These are phyloP conservation scores for Erigeron canadensis DNA, from an alignment of 129 eudicot species.

Conservation along the genomic window DNA sequence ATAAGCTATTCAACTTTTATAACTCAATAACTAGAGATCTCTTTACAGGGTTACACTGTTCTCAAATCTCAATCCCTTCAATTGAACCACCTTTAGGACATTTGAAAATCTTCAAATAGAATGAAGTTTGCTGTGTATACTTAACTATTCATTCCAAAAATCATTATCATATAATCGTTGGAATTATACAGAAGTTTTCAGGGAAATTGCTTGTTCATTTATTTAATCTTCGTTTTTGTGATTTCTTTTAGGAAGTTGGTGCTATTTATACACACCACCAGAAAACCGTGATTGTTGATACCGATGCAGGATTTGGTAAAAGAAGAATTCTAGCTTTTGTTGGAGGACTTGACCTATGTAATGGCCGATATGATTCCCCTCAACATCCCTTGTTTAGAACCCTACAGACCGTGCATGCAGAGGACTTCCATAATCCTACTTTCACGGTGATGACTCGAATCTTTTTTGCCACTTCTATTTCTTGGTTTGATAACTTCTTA, in stretches of 20 bases:
- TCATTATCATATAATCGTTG: not conserved
- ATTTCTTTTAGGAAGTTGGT: conserved; percentile 65
- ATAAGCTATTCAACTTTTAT: not conserved
- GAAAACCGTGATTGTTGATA: conserved; percentile 89
- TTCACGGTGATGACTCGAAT: conserved; percentile 44
- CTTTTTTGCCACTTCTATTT: conserved; percentile 31
- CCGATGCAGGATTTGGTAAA: conserved; percentile 84
- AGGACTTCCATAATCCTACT: conserved; percentile 92
- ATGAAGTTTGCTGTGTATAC: not conserved
- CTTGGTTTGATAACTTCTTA: conserved; percentile 54
- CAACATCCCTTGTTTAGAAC: conserved; percentile 75
- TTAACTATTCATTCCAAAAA: not conserved
- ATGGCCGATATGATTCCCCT: conserved; percentile 94
- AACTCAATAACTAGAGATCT: conserved; percentile 6
- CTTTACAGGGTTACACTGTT: conserved; percentile 8
- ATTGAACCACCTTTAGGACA: not conserved
- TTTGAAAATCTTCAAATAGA: not conserved
- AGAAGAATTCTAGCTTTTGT: conserved; percentile 81
- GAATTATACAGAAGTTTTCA: not conserved
- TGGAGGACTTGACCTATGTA: conserved; percentile 91
- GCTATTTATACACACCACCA: conserved; percentile 90
- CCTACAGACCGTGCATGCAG: conserved; percentile 64
- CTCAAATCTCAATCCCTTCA: not conserved
- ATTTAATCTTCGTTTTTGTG: conserved; percentile 2
- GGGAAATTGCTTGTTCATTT: not conserved